Percentiles rank a stretch among this genome's conserved stretches.
These are phyloP conservation scores for Polyrhizophydium stewartii DNA, from an alignment of 371 early-diverging fungal species.

Conservation along the genomic window DNA sequence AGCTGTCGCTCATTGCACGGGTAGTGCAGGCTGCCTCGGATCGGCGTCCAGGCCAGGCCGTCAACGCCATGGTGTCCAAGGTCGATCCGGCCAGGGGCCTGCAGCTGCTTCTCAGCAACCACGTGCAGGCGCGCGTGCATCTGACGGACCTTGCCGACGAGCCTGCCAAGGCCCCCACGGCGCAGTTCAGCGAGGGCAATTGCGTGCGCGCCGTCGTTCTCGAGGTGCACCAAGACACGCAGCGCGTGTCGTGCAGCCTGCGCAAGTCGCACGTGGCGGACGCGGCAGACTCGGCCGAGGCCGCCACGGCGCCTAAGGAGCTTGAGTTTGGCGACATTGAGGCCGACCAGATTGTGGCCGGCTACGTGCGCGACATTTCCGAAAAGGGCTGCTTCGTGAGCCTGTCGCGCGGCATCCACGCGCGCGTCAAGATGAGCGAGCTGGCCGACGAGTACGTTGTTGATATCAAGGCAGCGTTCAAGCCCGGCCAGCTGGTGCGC, in stretches of 20 bases:
- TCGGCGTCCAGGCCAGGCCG: conserved; percentile 31
- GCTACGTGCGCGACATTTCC: conserved; percentile 69
- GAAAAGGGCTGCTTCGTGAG: conserved; percentile 73
- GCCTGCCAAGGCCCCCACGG: conserved; percentile 47
- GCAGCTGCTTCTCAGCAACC: conserved; percentile 44
- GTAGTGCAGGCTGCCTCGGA: conserved; percentile 12
- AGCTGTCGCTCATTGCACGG: conserved; percentile 18
- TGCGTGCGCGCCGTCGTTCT: conserved; percentile 54
- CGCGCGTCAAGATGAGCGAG: conserved; percentile 80
- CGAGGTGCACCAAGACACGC: conserved; percentile 40
- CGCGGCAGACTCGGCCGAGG: not conserved
- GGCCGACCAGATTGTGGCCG: conserved; percentile 57
- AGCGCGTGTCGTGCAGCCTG: conserved; percentile 58
- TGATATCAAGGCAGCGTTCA: conserved; percentile 70
- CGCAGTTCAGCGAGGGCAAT: conserved; percentile 35
- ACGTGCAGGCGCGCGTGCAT: conserved; percentile 55
- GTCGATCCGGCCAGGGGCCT: conserved; percentile 43
- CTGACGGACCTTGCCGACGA: conserved; percentile 61
- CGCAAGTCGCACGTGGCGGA: conserved; percentile 7
- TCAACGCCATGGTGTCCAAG: conserved; percentile 49
- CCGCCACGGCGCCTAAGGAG: not conserved
- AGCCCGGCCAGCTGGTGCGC: conserved; percentile 69
- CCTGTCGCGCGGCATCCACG: conserved; percentile 60
- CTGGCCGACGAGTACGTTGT: conserved; percentile 81
- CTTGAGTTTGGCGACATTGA: conserved; percentile 24